Conservation (phyloP, 208 protist genomes). For the Blastocrithidia nonstop region DNA sequence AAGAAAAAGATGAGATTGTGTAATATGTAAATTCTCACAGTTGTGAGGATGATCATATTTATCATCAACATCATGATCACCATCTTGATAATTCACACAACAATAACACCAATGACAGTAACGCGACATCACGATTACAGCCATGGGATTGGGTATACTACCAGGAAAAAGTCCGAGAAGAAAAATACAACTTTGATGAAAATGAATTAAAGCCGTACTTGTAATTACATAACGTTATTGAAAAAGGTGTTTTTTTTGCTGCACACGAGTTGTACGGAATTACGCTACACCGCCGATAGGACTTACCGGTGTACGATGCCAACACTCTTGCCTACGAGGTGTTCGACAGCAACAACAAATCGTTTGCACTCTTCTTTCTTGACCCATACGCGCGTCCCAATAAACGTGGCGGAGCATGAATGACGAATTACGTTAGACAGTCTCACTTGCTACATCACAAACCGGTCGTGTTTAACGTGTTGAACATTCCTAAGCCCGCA, state of each 20-base stretch:
- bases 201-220: slow-evolving; percentile 31
- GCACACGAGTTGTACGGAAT: slow-evolving; percentile 41
- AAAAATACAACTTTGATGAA: slow-evolving; percentile 27
- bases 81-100: no score
- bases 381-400: slow-evolving; percentile 31
- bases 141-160: slow-evolving; percentile 37
- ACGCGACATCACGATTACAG: no score
- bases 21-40: no score
- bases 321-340: slow-evolving; percentile 22
- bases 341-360: slow-evolving; percentile 12
- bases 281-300: slow-evolving; percentile 16
- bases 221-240: slow-evolving; percentile 28
- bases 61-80: no score
- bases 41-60: no score
- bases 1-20: slow-evolving; percentile 17
- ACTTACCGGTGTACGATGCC: slow-evolving; percentile 27
- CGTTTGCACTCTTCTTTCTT: slow-evolving; percentile 26
- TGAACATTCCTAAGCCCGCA: slow-evolving; percentile 33
- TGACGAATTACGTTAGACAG: slow-evolving; percentile 31
- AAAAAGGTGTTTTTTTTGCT: slow-evolving; percentile 30
- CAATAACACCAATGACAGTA: no score
- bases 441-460: slow-evolving; percentile 11
- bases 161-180: slow-evolving; percentile 25
- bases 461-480: slow-evolving; percentile 28
- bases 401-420: slow-evolving; percentile 42